Conservation (phyloP, 768 basidiomycete genomes). For the Dictyophora rubrovolvata region DNA sequence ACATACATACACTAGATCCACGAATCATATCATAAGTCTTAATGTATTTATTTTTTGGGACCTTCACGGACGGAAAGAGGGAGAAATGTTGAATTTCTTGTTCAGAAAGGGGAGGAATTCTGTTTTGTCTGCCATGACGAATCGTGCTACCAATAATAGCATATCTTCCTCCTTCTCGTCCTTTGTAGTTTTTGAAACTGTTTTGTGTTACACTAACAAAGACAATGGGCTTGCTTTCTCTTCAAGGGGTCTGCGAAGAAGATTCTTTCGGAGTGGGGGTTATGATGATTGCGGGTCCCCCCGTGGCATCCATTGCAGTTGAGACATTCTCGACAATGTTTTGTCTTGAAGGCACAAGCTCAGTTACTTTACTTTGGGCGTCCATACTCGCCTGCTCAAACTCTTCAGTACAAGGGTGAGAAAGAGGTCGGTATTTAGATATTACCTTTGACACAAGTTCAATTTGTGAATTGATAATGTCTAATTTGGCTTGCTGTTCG, state of each 20-base stretch:
- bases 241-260: background rate
- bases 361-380: conserved; percentile 66
- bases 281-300: background rate
- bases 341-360: conserved; percentile 38
- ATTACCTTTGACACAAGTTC: conserved; percentile 65
- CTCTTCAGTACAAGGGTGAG: background rate
- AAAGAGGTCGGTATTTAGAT: background rate
- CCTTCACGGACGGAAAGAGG: no score
- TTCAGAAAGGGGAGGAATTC: no score
- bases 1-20: no score
- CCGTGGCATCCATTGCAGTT: background rate
- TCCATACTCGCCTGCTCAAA: conserved; percentile 51
- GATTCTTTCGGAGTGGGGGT: background rate
- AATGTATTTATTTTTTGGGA: no score
- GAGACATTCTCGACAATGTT: background rate
- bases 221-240: background rate
- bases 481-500: conserved; percentile 58
- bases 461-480: conserved; percentile 69
- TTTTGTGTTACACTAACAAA: background rate
- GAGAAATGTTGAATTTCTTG: no score
- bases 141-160: no score
- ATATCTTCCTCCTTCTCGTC: no score
- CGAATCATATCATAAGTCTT: no score
- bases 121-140: no score
- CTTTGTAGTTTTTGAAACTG: no score